A percentile compares a stretch with the other conserved stretches of the same genome.
Conservation (phyloP, 176 grass and related monocot genomes). For the Typha latifolia region DNA sequence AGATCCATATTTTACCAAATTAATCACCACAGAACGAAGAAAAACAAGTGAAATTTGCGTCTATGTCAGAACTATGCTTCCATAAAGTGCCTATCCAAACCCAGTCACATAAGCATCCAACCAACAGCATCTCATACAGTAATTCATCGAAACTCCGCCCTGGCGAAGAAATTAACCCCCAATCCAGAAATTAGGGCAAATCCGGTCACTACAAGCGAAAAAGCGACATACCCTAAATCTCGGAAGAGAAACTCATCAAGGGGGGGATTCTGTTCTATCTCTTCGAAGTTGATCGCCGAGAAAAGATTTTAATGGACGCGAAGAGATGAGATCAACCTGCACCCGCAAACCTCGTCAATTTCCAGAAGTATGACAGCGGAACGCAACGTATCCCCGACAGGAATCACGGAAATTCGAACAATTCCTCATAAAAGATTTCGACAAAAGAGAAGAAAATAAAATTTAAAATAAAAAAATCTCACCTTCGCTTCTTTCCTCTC, state of each 20-base stretch:
- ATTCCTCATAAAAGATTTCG: too few species aligned
- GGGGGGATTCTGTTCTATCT: neutral
- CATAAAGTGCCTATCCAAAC: neutral
- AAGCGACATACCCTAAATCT: neutral
- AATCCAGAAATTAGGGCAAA: neutral
- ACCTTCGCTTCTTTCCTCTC: too few species aligned
- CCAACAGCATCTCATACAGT: neutral
- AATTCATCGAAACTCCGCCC: too few species aligned
- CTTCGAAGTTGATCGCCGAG: neutral
- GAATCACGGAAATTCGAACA: too few species aligned
- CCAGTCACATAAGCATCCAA: neutral
- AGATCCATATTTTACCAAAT: conserved; percentile 17
- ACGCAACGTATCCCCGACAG: too few species aligned
- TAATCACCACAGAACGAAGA: neutral
- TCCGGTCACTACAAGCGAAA: neutral
- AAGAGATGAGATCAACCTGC: too few species aligned
- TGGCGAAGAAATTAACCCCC: too few species aligned
- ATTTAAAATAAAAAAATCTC: too few species aligned
- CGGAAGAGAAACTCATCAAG: neutral
- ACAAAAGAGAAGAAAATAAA: too few species aligned
- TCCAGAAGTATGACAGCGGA: too few species aligned
- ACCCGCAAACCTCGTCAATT: too few species aligned
- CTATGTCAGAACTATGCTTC: neutral
- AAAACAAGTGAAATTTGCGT: neutral
- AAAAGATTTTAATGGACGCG: too few species aligned